A percentile compares a stretch with the other conserved stretches of the same genome.
phyloP scores from a whole-genome alignment of 345 rosid species.

The Xanthoceras sorbifolium region DNA sequence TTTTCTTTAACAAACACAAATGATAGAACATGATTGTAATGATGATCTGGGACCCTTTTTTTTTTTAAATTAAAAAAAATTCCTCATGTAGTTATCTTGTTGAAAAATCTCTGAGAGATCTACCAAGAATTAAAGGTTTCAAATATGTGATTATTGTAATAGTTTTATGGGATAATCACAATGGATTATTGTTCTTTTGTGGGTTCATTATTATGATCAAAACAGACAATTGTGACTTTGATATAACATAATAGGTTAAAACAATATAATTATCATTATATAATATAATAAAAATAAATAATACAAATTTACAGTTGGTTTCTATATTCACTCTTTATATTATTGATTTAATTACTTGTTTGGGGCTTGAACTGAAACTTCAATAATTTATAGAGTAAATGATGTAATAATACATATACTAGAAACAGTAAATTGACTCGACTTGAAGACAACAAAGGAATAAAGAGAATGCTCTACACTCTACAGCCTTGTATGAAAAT shows the following conservation, averaged over 20 bases:
- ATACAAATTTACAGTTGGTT: background rate
- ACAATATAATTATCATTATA: background rate
- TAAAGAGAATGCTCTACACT: conserved; percentile 7
- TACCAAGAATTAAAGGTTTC: conserved; percentile 27
- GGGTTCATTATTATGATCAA: conserved; percentile 9
- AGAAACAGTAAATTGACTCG: background rate
- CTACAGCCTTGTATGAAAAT: background rate
- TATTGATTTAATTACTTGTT: too few species aligned
- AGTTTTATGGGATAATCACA: conserved; percentile 18
- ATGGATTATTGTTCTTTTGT: conserved; percentile 11
- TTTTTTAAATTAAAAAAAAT: background rate
- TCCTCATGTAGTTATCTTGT: conserved; percentile 23
- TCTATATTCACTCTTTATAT: too few species aligned
- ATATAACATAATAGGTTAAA: background rate
- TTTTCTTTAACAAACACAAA: conserved; percentile 27
- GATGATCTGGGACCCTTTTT: conserved; percentile 46
- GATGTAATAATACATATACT: background rate
- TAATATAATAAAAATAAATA: background rate
- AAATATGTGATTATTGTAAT: conserved; percentile 36
- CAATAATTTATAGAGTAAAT: background rate
- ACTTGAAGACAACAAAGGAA: background rate
- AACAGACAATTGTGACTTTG: conserved; percentile 1
- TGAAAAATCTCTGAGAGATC: conserved; percentile 22
- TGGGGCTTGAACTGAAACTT: background rate
- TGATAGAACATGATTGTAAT: conserved; percentile 45